Evolutionary conservation across 495 filamentous ascomycete genomes (phyloP), one percentile per base, ranked within the genome.

Genomic region (Hypoxylon fragiforme): DNA sequence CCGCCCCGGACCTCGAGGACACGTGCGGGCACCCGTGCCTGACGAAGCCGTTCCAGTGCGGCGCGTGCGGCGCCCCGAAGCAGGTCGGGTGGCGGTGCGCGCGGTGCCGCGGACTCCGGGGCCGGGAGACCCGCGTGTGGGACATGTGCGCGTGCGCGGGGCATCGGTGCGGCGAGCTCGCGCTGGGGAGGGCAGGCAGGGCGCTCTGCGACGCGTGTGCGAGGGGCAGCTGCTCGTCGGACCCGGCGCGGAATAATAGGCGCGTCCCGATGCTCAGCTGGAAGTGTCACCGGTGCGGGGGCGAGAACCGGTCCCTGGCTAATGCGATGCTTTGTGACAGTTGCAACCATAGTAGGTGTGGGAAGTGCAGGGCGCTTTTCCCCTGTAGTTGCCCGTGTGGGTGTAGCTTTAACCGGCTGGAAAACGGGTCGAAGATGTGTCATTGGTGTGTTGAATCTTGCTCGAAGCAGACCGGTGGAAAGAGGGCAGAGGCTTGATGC

Each of bases 21-120:
- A 51, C 45, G 5, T 61, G 57, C 30, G 46, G 57, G n/a, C 38
- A 41, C 16, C 21, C 32, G 0, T 61, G 57, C 16, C 36, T 61
- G 1, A 13, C 57, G n/a, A 45, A 31, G 31, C 35, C 47, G 1
- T 61, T 37, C 30, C 46, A 43, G 28, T 61, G 57, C n/a, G 7
- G 18, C 1, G 8, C 16, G 3, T 61, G 57, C 31, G 42, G 57
- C 3, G 42, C 30, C 0, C 8, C 46, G 1, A 56, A 56, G 18
- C 46, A 61, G 42, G 6, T 61, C 6, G 52, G 57, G 8, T 61
- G 57, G 57, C 7, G 37, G 1, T 61, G 57, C 22, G 24, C 34
- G 0, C 35, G 30, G 0, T 61, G 57, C 42, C 3, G 15, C 1
- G 0, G 11, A 8, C 13, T 56, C 0, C 51, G 57, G 6, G 15